phyloP scores from a whole-genome alignment of 805 yeast genomes.

The Clavispora vitiphila region DNA sequence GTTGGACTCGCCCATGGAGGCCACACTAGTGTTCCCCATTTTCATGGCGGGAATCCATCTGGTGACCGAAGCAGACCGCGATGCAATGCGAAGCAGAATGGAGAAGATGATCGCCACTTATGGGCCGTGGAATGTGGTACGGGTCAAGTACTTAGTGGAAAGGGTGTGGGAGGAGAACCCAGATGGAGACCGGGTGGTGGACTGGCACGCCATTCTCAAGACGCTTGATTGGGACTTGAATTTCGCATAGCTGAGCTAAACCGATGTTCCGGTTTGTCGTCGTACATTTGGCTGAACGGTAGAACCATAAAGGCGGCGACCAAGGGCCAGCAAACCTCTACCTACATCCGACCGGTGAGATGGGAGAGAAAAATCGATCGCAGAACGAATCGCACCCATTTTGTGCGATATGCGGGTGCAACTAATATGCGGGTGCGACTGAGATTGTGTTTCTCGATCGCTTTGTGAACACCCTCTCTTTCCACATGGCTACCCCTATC shows the following conservation, averaged over 20 bases:
- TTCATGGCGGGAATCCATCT: slow-evolving; percentile 75
- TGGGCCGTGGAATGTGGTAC: slow-evolving; percentile 56
- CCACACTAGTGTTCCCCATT: slow-evolving; percentile 69
- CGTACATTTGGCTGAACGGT: no score
- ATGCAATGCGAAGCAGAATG: slow-evolving; percentile 47
- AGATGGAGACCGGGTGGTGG: slow-evolving; percentile 56
- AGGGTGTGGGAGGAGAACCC: slow-evolving; percentile 45
- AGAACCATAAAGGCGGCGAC: no score
- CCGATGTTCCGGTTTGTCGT: no score
- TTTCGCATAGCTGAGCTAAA: slow-evolving; percentile 50
- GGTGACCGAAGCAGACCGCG: slow-evolving; percentile 46
- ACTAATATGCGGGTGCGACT: not conserved
- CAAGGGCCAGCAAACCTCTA: no score
- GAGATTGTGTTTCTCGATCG: not conserved
- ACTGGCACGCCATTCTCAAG: slow-evolving; percentile 67
- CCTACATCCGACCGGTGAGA: no score
- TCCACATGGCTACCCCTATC: not conserved
- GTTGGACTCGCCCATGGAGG: slow-evolving; percentile 63
- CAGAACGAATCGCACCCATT: no score
- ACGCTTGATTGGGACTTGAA: slow-evolving; percentile 73
- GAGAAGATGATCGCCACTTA: slow-evolving; percentile 57
- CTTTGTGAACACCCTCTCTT: not conserved
- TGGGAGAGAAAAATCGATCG: no score
- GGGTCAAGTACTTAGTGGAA: slow-evolving; percentile 42
- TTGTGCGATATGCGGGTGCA: not conserved